Base-by-base conservation (phyloP, 129 eudicot genomes). In the Erigeron canadensis region DNA sequence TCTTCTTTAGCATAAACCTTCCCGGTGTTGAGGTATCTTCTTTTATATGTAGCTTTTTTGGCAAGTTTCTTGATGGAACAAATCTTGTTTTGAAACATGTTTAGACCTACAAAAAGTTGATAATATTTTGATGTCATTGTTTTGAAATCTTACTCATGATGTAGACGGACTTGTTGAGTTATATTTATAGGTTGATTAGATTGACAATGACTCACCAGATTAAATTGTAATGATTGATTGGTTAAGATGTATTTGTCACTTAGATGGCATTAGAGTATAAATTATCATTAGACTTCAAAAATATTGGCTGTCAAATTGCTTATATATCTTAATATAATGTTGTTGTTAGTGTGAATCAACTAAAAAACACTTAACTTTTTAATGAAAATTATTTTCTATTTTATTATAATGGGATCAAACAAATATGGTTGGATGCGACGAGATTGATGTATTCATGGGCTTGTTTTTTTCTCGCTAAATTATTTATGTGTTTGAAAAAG, bases 201-300 rank as follows among this genome's bases (percentile, higher is more conserved):
- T 73, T 61, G 77, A 73, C 70, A 62, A 61, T 43, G 59, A 45
- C 42, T 62, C 70, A 38, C 23, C 40, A 62, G 40, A 61, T 73
- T 62, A 70, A 70, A 38, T 53, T 34, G 47, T 21, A 73, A 63
- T 73, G 13, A 73, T 73, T 62, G 77, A 48, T 61, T 73, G 61
- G 77, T 73, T 73, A 62, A 19, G 40, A 73, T 73, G 77, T 73
- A 45, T 62, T 62, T 73, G 77, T 73, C 77, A 73, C 60, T 62
- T 45, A 39, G 77, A 73, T 73, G 77, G 77, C 77, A 73, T 62
- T 13, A 6, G 45, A 13, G 7, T 17, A 73, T 73, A 28, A 73
- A 61, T 10, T 73, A 73, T 37, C 38, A 12, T 73, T 34, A 47
- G 47, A 62, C 38, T 62, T 73, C 51, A 48, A 62, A 73, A 2